These are phyloP conservation scores for Podaxis pistillaris DNA, from an alignment of 768 basidiomycete genomes.

Conservation along the genomic window DNA sequence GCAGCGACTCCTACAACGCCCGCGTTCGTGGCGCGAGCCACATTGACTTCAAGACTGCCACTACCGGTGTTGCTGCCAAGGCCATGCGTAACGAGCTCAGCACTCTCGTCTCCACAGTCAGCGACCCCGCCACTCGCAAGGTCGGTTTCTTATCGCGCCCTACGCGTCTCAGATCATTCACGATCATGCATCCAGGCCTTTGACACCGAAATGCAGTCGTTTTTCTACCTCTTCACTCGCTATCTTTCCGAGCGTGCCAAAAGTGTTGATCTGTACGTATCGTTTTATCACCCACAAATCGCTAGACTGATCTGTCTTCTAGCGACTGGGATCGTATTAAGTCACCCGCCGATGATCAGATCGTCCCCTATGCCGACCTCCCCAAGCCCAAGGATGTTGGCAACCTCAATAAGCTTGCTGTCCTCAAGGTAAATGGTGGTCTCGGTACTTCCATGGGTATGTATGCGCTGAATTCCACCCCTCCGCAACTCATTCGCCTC, in stretches of 20 bases:
- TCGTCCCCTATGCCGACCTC: constrained; percentile 78
- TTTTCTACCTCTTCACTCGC: constrained; percentile 94
- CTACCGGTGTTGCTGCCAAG: constrained; percentile 89
- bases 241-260: constrained; percentile 89
- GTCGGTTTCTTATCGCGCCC: constrained; percentile 35
- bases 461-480: constrained; percentile 20
- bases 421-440: constrained; percentile 90
- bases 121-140: constrained; percentile 79
- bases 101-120: constrained; percentile 84
- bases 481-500: constrained; percentile 6
- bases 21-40: constrained; percentile 76
- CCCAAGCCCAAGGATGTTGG: constrained; percentile 54
- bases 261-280: constrained; percentile 78
- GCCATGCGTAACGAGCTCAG: constrained; percentile 98
- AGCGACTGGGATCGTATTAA: constrained; percentile 92
- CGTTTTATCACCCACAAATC: constrained; percentile 12
- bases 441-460: constrained; percentile 83
- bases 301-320: constrained; percentile 15
- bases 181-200: constrained; percentile 58
- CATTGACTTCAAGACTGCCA: constrained; percentile 98
- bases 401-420: constrained; percentile 88
- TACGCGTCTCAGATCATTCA: constrained; percentile 19
- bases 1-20: constrained; percentile 65
- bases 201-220: constrained; percentile 91
- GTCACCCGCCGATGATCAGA: constrained; percentile 81